phyloP scores from a whole-genome alignment of 1,139 yeast genomes.

The Scheffersomyces illinoinensis region DNA sequence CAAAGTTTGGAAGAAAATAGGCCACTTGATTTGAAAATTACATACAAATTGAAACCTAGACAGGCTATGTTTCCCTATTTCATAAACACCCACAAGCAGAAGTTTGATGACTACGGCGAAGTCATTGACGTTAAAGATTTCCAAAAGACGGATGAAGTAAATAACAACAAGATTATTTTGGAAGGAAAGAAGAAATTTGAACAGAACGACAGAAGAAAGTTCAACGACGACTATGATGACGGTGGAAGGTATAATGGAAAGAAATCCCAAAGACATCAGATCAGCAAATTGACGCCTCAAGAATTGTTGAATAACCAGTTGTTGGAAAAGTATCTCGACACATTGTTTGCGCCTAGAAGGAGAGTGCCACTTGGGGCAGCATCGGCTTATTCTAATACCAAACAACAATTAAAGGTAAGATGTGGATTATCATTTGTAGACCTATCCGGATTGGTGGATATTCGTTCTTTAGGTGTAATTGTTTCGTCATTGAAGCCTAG shows the following conservation, averaged over 20 bases:
- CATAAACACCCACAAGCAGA: constrained; percentile 50
- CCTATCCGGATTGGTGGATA: constrained; percentile 81
- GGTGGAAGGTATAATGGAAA: constrained; percentile 18
- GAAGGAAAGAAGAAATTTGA: constrained; percentile 30
- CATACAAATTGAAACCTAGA: constrained; percentile 56
- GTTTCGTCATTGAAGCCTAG: constrained; percentile 80
- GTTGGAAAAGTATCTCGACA: constrained; percentile 52
- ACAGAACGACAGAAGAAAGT: constrained; percentile 31
- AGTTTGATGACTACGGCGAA: constrained; percentile 86
- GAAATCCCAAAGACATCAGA: constrained; percentile 33
- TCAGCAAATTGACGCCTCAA: constrained; percentile 44
- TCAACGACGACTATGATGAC: constrained; percentile 25
- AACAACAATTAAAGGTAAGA: constrained; percentile 48
- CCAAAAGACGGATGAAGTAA: constrained; percentile 55
- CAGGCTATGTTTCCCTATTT: constrained; percentile 78
- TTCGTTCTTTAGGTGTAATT: constrained; percentile 77
- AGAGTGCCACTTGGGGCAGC: constrained; percentile 30
- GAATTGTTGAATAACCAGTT: constrained; percentile 45
- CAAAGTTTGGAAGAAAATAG: constrained; percentile 39
- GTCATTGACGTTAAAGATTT: constrained; percentile 66
- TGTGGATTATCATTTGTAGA: constrained; percentile 82
- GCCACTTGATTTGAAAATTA: constrained; percentile 63
- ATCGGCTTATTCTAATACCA: constrained; percentile 17
- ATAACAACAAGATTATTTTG: constrained; percentile 35
- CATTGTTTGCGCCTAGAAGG: constrained; percentile 58